A percentile compares a stretch with the other conserved stretches of the same genome.
Evolutionary conservation across 202 grass and related monocot genomes (phyloP).

Genomic region (Carex sylvatica): DNA sequence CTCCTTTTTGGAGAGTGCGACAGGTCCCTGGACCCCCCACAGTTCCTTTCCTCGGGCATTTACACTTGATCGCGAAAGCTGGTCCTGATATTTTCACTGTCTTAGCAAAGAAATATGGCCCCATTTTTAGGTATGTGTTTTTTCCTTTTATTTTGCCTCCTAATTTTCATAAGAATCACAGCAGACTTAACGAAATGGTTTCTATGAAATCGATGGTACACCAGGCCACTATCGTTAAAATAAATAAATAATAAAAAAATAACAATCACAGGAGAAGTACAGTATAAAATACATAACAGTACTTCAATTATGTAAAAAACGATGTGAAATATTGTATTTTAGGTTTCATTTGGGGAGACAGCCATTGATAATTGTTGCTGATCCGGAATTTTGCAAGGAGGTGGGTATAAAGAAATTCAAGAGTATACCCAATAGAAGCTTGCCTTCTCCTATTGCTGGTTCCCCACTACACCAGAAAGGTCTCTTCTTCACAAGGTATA

Average conservation of each 20-base stretch:
- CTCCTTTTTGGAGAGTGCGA: conserved; percentile 68
- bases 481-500: conserved; percentile 73
- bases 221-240: no score
- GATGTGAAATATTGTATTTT: background rate
- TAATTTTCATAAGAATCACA: conserved; percentile 1
- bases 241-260: no score
- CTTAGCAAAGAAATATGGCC: conserved; percentile 70
- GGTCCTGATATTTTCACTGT: conserved; percentile 61
- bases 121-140: conserved; percentile 63
- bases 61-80: conserved; percentile 58
- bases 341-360: conserved; percentile 87
- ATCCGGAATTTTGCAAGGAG: conserved; percentile 71
- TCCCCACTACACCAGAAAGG: conserved; percentile 72
- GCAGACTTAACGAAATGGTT: no score
- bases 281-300: background rate
- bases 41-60: conserved; percentile 57
- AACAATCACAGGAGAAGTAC: background rate
- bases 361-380: conserved; percentile 65
- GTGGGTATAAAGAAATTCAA: conserved; percentile 78
- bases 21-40: conserved; percentile 66
- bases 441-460: conserved; percentile 61
- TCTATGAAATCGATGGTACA: no score
- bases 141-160: background rate
- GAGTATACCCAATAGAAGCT: conserved; percentile 73
- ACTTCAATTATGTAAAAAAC: background rate